A percentile compares a stretch with the other conserved stretches of the same genome.
Conservation (phyloP, 1,284 basidiomycete species). For the Apiotrichum domesticum region DNA sequence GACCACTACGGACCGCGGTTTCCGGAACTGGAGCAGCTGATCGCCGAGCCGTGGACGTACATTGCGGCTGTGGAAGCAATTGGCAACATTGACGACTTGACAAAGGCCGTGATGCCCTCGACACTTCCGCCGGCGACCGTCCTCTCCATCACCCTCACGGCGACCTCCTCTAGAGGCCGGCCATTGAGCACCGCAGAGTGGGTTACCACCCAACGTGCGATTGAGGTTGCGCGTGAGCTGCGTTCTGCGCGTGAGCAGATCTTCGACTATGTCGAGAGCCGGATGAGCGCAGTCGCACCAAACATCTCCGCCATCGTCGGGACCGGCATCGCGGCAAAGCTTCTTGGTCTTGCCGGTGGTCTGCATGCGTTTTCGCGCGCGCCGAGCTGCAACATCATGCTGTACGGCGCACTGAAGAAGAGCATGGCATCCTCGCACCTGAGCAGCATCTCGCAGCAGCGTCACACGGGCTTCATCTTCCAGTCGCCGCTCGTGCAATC, state of each 20-base stretch:
- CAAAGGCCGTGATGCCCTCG: constrained; percentile 70
- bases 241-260: constrained; percentile 90
- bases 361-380: constrained; percentile 85
- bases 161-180: constrained; percentile 80
- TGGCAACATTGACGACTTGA: constrained; percentile 78
- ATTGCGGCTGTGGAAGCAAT: constrained; percentile 84
- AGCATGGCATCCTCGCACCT: constrained; percentile 70
- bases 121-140: constrained; percentile 86
- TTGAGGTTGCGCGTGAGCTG: constrained; percentile 77
- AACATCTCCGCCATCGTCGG: constrained; percentile 98
- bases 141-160: constrained; percentile 93
- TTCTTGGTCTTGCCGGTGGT: constrained; percentile 94
- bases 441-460: constrained; percentile 60
- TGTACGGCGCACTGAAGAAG: constrained; percentile 89
- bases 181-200: constrained; percentile 66
- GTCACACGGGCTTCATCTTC: constrained; percentile 96
- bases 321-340: constrained; percentile 94
- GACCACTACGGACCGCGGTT: constrained; percentile 96
- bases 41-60: constrained; percentile 86
- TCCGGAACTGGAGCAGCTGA: constrained; percentile 92
- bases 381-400: constrained; percentile 91
- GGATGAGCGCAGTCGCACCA: constrained; percentile 96
- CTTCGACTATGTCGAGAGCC: constrained; percentile 96
- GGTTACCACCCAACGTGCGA: constrained; percentile 74
- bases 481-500: constrained; percentile 81